A percentile compares a stretch with the other conserved stretches of the same genome.
phyloP scores from a whole-genome alignment of 2,329 filamentous ascomycete species.

The Fusarium buharicum region DNA sequence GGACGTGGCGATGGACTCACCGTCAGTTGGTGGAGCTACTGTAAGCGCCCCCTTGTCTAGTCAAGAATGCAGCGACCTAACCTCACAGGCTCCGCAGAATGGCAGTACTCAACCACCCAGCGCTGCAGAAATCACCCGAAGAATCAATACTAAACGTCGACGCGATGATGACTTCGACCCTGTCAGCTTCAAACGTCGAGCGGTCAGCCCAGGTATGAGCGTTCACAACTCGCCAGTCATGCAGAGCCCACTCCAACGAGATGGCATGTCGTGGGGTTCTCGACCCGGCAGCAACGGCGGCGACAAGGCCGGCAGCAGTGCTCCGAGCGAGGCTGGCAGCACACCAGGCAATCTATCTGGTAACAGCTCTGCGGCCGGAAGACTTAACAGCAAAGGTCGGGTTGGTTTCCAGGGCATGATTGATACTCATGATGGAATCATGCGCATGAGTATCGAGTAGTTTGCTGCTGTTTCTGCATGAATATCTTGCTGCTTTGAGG shows the following conservation, averaged over 20 bases:
- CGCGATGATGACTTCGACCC: constrained; percentile 93
- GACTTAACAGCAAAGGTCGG: constrained; percentile 66
- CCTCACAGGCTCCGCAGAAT: constrained; percentile 42
- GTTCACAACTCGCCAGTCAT: constrained; percentile 89
- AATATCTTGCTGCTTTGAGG: constrained; percentile 1
- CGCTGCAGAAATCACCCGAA: constrained; percentile 78
- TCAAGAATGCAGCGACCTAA: constrained; percentile 32
- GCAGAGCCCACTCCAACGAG: constrained; percentile 82
- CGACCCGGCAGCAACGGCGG: constrained; percentile 71
- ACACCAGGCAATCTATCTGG: constrained; percentile 45
- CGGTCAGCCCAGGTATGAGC: constrained; percentile 91
- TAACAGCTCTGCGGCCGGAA: constrained; percentile 53
- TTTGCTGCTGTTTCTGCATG: background rate
- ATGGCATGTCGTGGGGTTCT: constrained; percentile 77
- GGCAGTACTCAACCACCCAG: constrained; percentile 63
- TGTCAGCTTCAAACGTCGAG: constrained; percentile 86
- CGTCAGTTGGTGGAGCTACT: constrained; percentile 56
- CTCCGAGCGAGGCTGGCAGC: constrained; percentile 62
- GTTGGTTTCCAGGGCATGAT: constrained; percentile 92
- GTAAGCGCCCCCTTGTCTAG: constrained; percentile 39
- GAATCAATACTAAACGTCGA: constrained; percentile 83
- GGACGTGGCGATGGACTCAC: constrained; percentile 78
- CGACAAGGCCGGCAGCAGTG: constrained; percentile 62
- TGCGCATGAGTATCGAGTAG: constrained; percentile 96
- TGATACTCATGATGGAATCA: constrained; percentile 93